A percentile compares a stretch with the other conserved stretches of the same genome.
These are phyloP conservation scores for Grigorovia humatica DNA, from an alignment of 805 yeast species.

Conservation along the genomic window DNA sequence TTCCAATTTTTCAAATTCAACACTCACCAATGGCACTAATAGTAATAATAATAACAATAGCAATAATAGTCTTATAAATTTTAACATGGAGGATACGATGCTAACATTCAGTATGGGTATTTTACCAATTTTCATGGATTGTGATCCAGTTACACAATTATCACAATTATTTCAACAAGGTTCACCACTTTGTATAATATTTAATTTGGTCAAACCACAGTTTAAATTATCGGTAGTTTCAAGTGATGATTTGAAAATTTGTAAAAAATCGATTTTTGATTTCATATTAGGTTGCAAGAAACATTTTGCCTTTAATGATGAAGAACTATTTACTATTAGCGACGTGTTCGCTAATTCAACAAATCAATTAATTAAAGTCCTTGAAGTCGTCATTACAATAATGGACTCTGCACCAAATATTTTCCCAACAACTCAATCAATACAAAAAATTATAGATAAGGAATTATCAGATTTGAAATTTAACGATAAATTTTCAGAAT, in stretches of 20 bases:
- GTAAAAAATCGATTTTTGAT: conserved; percentile 84
- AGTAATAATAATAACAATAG: conserved; percentile 3
- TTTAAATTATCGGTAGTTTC: conserved; percentile 53
- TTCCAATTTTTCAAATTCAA: conserved; percentile 14
- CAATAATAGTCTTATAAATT: conserved; percentile 1
- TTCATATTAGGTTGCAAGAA: conserved; percentile 79
- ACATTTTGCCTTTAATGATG: conserved; percentile 64
- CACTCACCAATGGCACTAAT: conserved; percentile 6
- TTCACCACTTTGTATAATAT: conserved; percentile 77
- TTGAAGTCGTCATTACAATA: conserved; percentile 59
- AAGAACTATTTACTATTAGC: conserved; percentile 78
- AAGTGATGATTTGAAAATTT: conserved; percentile 71
- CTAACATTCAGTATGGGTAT: conserved; percentile 68
- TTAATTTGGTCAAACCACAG: conserved; percentile 57
- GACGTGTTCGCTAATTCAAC: conserved; percentile 80
- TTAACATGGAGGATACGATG: conserved; percentile 25
- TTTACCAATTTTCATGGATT: conserved; percentile 57
- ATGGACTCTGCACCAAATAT: conserved; percentile 42
- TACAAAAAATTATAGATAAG: conserved; percentile 19
- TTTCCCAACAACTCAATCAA: conserved; percentile 27
- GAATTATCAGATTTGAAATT: conserved; percentile 13
- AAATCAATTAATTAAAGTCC: conserved; percentile 62
- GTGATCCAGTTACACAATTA: conserved; percentile 88
- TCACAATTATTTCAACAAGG: conserved; percentile 89
- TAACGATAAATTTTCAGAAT: conserved; percentile 23